Evolutionary conservation across 257 asterid genomes (phyloP).

Genomic region (Nemophila menziesii): DNA sequence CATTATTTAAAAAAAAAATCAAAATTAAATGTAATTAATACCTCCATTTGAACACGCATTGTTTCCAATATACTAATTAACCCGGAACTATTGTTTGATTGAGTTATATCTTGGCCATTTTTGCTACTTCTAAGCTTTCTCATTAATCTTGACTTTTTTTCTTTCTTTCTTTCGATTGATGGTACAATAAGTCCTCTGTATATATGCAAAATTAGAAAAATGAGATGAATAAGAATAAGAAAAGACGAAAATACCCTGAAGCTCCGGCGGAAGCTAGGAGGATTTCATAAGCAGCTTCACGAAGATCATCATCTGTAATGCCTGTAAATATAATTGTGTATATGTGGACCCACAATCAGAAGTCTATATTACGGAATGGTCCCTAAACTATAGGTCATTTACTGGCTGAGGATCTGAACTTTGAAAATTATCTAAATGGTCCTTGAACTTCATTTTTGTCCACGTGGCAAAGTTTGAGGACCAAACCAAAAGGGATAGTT

Average conservation of each 20-base stretch:
- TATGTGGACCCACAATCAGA: no score
- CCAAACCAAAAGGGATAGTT: no score
- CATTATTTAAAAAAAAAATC: no score
- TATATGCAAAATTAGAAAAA: slow-evolving; percentile 13
- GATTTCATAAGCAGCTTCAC: slow-evolving; percentile 90
- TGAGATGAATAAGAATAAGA: slow-evolving; percentile 7
- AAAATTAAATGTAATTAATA: slow-evolving; percentile 17
- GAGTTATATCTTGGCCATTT: slow-evolving; percentile 44
- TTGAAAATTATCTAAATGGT: no score
- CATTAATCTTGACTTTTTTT: slow-evolving; percentile 64
- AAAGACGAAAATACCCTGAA: slow-evolving; percentile 63
- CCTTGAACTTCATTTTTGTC: no score
- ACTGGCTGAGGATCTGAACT: no score
- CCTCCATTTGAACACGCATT: slow-evolving; percentile 99
- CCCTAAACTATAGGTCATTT: no score
- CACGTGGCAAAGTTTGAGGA: no score
- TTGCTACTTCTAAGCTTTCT: slow-evolving; percentile 82
- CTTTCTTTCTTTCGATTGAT: slow-evolving; percentile 81
- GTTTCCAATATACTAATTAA: slow-evolving; percentile 87
- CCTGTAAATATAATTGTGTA: slow-evolving; percentile 32
- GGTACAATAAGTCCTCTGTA: slow-evolving; percentile 92
- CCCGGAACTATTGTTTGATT: slow-evolving; percentile 60
- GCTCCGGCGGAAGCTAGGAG: slow-evolving; percentile 99
- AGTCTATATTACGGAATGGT: no score
- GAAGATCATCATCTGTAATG: slow-evolving; percentile 77